phyloP scores from a whole-genome alignment of 345 rosid species.

The Odontarrhena argentea region DNA sequence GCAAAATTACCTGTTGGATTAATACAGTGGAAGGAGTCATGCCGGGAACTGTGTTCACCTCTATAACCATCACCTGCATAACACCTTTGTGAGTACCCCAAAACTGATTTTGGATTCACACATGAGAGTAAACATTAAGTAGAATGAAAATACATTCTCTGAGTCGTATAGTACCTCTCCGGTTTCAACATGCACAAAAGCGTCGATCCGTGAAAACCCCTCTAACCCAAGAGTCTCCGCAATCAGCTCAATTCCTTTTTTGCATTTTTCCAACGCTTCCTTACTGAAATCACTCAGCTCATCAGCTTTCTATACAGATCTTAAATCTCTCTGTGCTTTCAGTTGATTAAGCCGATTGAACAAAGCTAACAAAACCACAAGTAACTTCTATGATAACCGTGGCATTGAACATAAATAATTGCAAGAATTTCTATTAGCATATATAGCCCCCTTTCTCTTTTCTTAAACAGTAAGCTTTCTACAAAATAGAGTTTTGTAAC shows the following conservation, averaged over 20 bases:
- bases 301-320: neutral
- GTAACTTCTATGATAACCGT: neutral
- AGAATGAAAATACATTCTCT: neutral
- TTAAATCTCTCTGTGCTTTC: neutral
- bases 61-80: conserved; percentile 75
- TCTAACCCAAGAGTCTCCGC: conserved; percentile 74
- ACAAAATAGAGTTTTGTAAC: conserved; percentile 32
- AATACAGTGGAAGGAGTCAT: conserved; percentile 95
- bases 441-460: neutral
- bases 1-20: conserved; percentile 78
- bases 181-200: conserved; percentile 80
- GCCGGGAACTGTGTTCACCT: conserved; percentile 94
- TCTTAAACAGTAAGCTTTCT: conserved; percentile 3
- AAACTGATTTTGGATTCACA: conserved; percentile 11
- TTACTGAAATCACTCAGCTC: conserved; percentile 49
- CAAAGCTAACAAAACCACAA: conserved; percentile 1
- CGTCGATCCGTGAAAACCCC: conserved; percentile 92
- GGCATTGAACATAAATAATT: conserved; percentile 6
- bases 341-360: neutral
- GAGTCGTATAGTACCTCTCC: conserved; percentile 70
- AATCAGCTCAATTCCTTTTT: conserved; percentile 69
- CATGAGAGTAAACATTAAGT: conserved; percentile 7
- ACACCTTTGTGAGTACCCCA: conserved; percentile 8
- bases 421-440: neutral
- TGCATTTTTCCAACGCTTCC: conserved; percentile 68